These are phyloP conservation scores for Phytophthora tentaculata DNA, from an alignment of 352 stramenopile genomes.

Conservation along the genomic window DNA sequence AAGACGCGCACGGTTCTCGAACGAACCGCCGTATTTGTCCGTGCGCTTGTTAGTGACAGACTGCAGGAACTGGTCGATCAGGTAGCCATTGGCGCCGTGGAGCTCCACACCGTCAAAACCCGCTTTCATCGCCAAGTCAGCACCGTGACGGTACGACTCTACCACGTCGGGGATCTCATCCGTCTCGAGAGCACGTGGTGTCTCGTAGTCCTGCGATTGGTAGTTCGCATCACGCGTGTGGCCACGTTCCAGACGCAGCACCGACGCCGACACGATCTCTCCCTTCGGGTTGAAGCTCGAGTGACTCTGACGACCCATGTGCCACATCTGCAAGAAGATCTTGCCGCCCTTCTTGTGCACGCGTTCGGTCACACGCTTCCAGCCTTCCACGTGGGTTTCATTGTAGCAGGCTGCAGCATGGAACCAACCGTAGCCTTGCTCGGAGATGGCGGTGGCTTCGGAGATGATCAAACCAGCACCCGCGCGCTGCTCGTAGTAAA, in stretches of 20 bases:
- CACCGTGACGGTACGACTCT: conserved; percentile 66
- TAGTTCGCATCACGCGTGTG: conserved; percentile 40
- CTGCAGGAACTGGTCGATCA: conserved; percentile 92
- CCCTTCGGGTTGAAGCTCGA: conserved; percentile 45
- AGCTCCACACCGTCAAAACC: conserved; percentile 58
- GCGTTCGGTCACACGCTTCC: conserved; percentile 30
- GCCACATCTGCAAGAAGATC: conserved; percentile 34
- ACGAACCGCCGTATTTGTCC: conserved; percentile 78
- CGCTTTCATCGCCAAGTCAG: conserved; percentile 62
- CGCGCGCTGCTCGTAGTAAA: conserved; percentile 32
- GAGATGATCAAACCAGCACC: conserved; percentile 28
- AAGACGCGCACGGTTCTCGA: conserved; percentile 85
- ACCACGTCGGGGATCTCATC: conserved; percentile 79
- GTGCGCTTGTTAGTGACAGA: conserved; percentile 50
- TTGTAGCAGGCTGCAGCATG: conserved; percentile 25
- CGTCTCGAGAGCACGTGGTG: conserved; percentile 63
- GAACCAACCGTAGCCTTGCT: conserved; percentile 30
- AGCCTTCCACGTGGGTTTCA: conserved; percentile 24
- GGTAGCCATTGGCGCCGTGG: conserved; percentile 92
- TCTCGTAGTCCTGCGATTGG: conserved; percentile 41
- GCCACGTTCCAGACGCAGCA: conserved; percentile 33
- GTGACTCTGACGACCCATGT: conserved; percentile 30
- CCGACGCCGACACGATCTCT: conserved; percentile 56
- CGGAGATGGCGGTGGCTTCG: conserved; percentile 22
- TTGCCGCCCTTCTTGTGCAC: conserved; percentile 30